Evolutionary conservation across 495 filamentous ascomycete species (phyloP).

Genomic region (Talaromyces proteolyticus): DNA sequence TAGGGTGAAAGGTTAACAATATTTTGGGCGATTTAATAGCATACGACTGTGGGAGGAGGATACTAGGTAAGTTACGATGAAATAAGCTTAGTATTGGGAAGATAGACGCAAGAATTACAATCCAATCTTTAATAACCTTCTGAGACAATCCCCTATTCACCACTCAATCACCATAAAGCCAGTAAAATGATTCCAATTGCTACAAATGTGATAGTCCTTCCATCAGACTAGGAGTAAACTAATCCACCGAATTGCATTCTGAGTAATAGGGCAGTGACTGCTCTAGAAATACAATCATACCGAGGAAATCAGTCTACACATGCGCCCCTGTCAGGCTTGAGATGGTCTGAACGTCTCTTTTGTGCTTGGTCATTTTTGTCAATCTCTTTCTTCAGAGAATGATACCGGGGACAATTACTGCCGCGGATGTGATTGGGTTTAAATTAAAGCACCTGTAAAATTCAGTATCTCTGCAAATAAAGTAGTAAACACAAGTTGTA

Average conservation of each 20-base stretch:
- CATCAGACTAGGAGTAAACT: not conserved
- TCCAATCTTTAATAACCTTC: not conserved
- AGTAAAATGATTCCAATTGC: not conserved
- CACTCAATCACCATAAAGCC: not conserved
- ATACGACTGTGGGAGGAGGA: not conserved
- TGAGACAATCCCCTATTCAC: not conserved
- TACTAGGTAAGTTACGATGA: not conserved
- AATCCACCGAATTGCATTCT: not conserved
- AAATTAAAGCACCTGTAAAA: not conserved
- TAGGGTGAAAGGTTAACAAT: too few relatives aligned
- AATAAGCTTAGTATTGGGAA: not conserved
- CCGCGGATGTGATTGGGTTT: not conserved
- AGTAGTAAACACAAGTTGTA: not conserved
- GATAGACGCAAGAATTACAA: not conserved
- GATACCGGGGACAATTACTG: not conserved
- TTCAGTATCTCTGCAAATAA: not conserved
- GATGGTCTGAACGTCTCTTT: not conserved
- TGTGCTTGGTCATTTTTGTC: not conserved
- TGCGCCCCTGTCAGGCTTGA: not conserved
- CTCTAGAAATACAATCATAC: not conserved
- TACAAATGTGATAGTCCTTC: not conserved
- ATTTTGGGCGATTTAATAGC: too few relatives aligned
- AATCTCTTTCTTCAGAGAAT: not conserved
- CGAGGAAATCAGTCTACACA: not conserved
- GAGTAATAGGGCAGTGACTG: not conserved